Base-by-base conservation (phyloP, 257 asterid genomes). In the Nemophila menziesii region DNA sequence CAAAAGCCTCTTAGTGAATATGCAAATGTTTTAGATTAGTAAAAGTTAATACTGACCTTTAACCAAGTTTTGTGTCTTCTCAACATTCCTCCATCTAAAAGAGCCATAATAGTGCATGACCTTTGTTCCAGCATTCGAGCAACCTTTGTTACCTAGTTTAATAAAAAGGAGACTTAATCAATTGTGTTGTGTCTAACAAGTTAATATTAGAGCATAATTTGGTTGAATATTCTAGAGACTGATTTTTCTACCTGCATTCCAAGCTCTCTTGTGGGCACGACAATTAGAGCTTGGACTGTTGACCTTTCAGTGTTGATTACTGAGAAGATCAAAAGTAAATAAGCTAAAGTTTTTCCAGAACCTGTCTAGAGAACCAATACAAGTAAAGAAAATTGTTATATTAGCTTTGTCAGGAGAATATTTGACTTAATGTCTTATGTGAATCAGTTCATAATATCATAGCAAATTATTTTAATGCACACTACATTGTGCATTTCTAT, bases 281-380 rank as follows among this genome's bases (percentile, higher is more conserved):
- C 84, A 19, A 89, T 74, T 61, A 84, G 62, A 40, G 96, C 96
- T 67, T 89, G 98, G 51, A 89, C 85, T 8, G 82, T 67, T 11
- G 90, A 78, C 65, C 86, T 74, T 50, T 78, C 76, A 40, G 77
- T 62, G 53, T 78, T 62, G 57, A 84, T 58, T 36, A 58, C 72
- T 16, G 98, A 78, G 58, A 80, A 73, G 46, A 84, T 60, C 69
- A 66, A 70, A 29, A 89, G 79, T 33, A 89, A 67, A 64, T 84
- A 89, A 7, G 94, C 96, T 45, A 89, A 68, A 33, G 98, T 89
- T 71, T 84, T 89, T 51, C 96, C 98, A 39, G 98, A 89, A 72
- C 98, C 96, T 74, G 98, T 89, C 98, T 84, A 70, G 70, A 74
- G 52, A 54, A 56, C 43, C 59, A 55, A 67, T 5, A 17, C 22